Evolutionary conservation across 176 grass and related monocot genomes (phyloP).

Genomic region (Triticum monococcum): DNA sequence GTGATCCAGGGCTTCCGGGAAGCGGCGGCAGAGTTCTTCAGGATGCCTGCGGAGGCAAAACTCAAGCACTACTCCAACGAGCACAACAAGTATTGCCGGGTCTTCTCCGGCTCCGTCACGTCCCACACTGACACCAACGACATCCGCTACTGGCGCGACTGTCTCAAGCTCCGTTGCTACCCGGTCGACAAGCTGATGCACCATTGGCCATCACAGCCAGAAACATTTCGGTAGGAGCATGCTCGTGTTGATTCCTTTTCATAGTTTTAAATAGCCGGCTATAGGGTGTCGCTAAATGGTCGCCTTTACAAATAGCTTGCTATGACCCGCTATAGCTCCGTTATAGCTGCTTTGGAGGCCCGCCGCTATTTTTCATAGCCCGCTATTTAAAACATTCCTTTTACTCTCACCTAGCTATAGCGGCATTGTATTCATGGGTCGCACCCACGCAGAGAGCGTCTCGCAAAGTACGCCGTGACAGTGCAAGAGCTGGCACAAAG

Average conservation of each 20-base stretch:
- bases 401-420: not conserved
- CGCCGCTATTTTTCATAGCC: too few relatives aligned
- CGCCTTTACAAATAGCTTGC: too few relatives aligned
- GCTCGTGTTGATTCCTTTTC: too few relatives aligned
- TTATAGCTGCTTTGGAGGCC: too few relatives aligned
- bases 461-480: slow-evolving; percentile 23
- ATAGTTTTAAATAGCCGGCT: too few relatives aligned
- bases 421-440: not conserved
- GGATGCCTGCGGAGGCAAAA: not conserved
- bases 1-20: not conserved
- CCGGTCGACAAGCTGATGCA: not conserved
- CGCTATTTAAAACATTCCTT: too few relatives aligned
- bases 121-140: not conserved
- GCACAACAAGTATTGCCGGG: not conserved
- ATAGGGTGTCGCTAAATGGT: too few relatives aligned
- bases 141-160: not conserved
- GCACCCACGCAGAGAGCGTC: slow-evolving; percentile 15
- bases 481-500: not conserved
- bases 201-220: not conserved
- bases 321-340: too few relatives aligned
- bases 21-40: not conserved
- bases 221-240: not conserved
- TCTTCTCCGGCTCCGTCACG: not conserved
- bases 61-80: not conserved
- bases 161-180: not conserved